These are phyloP conservation scores for Sarcomyxa edulis DNA, from an alignment of 768 basidiomycete species.

Conservation along the genomic window DNA sequence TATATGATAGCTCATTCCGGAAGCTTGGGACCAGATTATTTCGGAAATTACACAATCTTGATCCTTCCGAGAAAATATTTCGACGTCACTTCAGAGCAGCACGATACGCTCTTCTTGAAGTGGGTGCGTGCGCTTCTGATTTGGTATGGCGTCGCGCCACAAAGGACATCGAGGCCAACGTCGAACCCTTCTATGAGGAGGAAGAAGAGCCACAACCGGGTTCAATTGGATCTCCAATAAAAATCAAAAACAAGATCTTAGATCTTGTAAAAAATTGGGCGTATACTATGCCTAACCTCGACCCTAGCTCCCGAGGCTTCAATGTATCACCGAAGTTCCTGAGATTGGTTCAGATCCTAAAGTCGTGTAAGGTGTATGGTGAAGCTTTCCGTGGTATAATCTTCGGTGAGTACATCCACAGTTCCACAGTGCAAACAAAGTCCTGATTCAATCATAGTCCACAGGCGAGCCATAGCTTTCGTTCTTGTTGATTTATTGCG, in stretches of 20 bases:
- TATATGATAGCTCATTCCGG: slow-evolving; percentile 39
- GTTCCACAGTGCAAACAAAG: neutral
- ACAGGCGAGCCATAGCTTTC: slow-evolving; percentile 44
- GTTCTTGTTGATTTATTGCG: slow-evolving; percentile 56
- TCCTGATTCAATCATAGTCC: slow-evolving; percentile 35
- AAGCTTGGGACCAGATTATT: slow-evolving; percentile 35
- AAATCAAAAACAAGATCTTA: slow-evolving; percentile 21
- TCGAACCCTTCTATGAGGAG: slow-evolving; percentile 27
- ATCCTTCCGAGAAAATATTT: slow-evolving; percentile 32
- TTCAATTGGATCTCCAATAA: slow-evolving; percentile 15
- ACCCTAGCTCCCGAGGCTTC: slow-evolving; percentile 48
- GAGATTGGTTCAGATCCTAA: slow-evolving; percentile 54
- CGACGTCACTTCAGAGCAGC: slow-evolving; percentile 42
- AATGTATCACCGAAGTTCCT: slow-evolving; percentile 70
- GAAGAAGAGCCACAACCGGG: slow-evolving; percentile 26
- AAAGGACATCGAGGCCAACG: slow-evolving; percentile 29
- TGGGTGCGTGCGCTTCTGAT: slow-evolving; percentile 68
- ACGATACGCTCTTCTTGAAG: slow-evolving; percentile 38
- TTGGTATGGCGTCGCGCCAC: slow-evolving; percentile 60
- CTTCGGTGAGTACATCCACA: slow-evolving; percentile 40
- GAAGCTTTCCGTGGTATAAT: slow-evolving; percentile 61
- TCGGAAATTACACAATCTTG: slow-evolving; percentile 40
- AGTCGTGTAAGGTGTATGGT: slow-evolving; percentile 45
- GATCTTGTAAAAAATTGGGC: slow-evolving; percentile 53
- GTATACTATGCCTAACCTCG: slow-evolving; percentile 59